Base-by-base conservation (phyloP, 2,329 filamentous ascomycete genomes). In the Penicillium paneum region DNA sequence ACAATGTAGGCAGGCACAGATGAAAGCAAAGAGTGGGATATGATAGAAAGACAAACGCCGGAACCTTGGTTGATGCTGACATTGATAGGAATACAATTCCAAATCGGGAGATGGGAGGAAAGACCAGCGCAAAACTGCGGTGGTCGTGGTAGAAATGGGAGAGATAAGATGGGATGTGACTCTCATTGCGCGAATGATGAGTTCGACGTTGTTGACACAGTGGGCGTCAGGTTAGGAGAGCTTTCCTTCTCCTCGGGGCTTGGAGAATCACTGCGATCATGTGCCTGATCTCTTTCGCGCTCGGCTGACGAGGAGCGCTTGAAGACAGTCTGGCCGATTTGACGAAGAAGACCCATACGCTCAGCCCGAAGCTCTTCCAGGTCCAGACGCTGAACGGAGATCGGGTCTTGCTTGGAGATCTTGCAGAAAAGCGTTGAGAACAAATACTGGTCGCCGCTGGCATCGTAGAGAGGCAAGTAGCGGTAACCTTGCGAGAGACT, bases 391-490 rank as follows among this genome's bases (percentile, higher is more conserved):
- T 70, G 69, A 26, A 79, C 73, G 32, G 78, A 71, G 26, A 79
- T 64, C 21, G 77, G 73, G 6, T 80, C 77, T 56, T 83, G 78
- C 61, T 85, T 88, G 63, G 86, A 86, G 75, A 97, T 89, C 67
- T 87, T 87, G 77, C 92, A 96, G 73, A 97, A 96, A 15, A 99
- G 79, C 11, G 91, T 95, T 2, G 94, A 96, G 75, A 97, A 97
- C 40, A 97, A 81, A 71, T 95, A 97, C 65, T 92, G 90, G 65
- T 97, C 92, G 57, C 92, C 94, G 59, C 91, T 89, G 52, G 85
- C 83, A 74, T 97, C 92, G 71, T 91, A 88, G 15, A 99, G 81
- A 11, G 93, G 94, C 49, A 97, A 79, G 57, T 96, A 95, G 58
- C 93, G 91, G 73, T 94, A 97, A 28, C 94, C 94, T 73, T 94